Evolutionary conservation across 192 early-diverging fungal species (phyloP), one percentile per base, ranked within the genome.

Genomic region (Podila clonocystis): DNA sequence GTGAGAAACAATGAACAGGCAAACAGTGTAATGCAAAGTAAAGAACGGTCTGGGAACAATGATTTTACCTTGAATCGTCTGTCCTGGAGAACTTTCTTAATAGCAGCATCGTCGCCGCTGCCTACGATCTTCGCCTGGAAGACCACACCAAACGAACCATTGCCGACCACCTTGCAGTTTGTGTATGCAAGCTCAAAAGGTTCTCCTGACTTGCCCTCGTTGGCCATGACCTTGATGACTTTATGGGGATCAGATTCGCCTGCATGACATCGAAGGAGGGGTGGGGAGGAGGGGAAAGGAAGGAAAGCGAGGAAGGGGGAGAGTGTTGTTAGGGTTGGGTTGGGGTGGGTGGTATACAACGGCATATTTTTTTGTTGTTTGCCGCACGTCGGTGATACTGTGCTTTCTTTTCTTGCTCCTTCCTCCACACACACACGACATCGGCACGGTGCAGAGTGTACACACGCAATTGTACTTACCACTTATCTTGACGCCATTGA

Each of bases 41-140:
- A 41, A 41, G 38, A 41, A 13, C 15, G 15, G 13, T 45, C 41
- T 45, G 41, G 36, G 9, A 12, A 45, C 31, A 31, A 31, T 5
- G 31, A 31, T 31, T 31, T 52, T 87, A 94, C 94, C 90, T 99
- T 99, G 90, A 98, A 99, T 41, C 98, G 92, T 84, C 95, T 97
- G 82, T 99, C 98, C 89, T 98, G 98, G 31, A 98, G 83, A 8
- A 99, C 98, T 85, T 98, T 98, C 86, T 99, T 99, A 69, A 99
- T 97, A 59, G 98, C 98, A 20, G 91, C 92, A 41, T 91, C 87
- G 73, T 98, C 95, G 59, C 89, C 87, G 62, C 87, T 89, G 68
- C 91, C 86, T 30, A 94, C 84, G 31, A 98, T 77, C 84, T 95
- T 94, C 13, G 96, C 98, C 83, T 97, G 96, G 82, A 93, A 97